phyloP scores from a whole-genome alignment of 495 filamentous ascomycete species.

The Talaromyces borbonicus region DNA sequence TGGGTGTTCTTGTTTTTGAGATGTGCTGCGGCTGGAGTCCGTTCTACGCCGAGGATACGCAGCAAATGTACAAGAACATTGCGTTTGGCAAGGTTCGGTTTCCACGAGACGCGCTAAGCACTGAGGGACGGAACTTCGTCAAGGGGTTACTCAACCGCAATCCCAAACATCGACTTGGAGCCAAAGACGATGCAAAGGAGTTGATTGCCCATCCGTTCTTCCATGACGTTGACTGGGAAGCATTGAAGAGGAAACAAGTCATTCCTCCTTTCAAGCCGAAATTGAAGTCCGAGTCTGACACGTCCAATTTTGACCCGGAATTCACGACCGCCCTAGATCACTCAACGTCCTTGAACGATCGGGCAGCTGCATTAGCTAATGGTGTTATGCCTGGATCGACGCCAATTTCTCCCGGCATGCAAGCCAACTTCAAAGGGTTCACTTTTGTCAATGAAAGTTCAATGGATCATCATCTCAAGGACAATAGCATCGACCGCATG shows the following conservation, averaged over 20 bases:
- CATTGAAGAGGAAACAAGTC: conserved; percentile 75
- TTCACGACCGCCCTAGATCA: conserved; percentile 90
- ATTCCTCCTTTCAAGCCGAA: conserved; percentile 98
- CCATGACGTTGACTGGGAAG: conserved; percentile 83
- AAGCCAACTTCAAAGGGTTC: conserved; percentile 97
- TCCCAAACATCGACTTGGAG: conserved; percentile 88
- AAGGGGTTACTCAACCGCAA: conserved; percentile 96
- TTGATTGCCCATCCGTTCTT: conserved; percentile 94
- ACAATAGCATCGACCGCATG: conserved; percentile 47
- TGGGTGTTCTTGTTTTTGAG: conserved; percentile 95
- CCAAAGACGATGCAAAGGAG: conserved; percentile 85
- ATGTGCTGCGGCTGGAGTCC: conserved; percentile 99
- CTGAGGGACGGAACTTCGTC: conserved; percentile 93
- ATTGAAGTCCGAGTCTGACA: conserved; percentile 87
- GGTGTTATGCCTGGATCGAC: conserved; percentile 73
- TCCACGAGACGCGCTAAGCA: conserved; percentile 84
- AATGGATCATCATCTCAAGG: conserved; percentile 80
- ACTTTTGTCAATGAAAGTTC: conserved; percentile 97
- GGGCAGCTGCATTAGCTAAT: conserved; percentile 66
- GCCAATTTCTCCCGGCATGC: conserved; percentile 84
- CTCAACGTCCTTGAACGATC: conserved; percentile 77
- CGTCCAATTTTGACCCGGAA: conserved; percentile 96
- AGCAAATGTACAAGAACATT: conserved; percentile 99
- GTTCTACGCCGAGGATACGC: conserved; percentile 97
- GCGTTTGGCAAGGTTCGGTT: conserved; percentile 97